phyloP scores from a whole-genome alignment of 1,139 yeast genomes.

The Suhomyces wounanorum region DNA sequence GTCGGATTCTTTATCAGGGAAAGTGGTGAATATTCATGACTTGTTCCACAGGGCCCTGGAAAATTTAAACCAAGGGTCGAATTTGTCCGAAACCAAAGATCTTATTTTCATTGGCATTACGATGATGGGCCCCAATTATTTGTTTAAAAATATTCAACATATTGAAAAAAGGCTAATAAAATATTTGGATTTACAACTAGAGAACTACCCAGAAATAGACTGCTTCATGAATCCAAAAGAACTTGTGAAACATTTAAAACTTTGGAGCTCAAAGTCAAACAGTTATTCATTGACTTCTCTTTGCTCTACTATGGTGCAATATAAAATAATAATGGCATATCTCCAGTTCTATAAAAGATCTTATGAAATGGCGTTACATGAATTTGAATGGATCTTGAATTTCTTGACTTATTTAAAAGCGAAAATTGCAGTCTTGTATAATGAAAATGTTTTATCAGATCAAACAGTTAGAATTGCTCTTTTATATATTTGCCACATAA shows the following conservation, averaged over 20 bases:
- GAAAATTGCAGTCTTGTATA: not conserved
- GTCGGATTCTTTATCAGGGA: conserved; percentile 9
- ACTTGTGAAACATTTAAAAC: conserved; percentile 17
- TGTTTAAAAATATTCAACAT: conserved; percentile 19
- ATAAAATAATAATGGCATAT: conserved; percentile 21
- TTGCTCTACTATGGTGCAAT: conserved; percentile 18
- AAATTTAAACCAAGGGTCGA: not conserved
- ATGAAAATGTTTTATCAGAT: not conserved
- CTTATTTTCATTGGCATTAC: conserved; percentile 20
- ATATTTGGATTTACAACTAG: conserved; percentile 16
- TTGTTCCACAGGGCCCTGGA: not conserved
- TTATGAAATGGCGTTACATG: conserved; percentile 12
- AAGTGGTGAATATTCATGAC: conserved; percentile 7
- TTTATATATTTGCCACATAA: conserved; percentile 3
- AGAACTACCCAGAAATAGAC: conserved; percentile 20
- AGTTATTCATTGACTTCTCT: not conserved
- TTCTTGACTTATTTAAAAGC: conserved; percentile 15
- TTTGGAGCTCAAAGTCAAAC: conserved; percentile 12
- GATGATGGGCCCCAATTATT: conserved; percentile 25
- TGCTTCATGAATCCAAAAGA: conserved; percentile 15
- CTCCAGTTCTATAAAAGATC: conserved; percentile 14
- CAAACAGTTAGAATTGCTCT: not conserved
- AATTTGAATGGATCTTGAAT: conserved; percentile 25
- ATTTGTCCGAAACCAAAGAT: not conserved
- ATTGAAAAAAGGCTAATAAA: conserved; percentile 8